These are phyloP conservation scores for Aspergillus asperescens DNA, from an alignment of 495 filamentous ascomycete species.

Conservation along the genomic window DNA sequence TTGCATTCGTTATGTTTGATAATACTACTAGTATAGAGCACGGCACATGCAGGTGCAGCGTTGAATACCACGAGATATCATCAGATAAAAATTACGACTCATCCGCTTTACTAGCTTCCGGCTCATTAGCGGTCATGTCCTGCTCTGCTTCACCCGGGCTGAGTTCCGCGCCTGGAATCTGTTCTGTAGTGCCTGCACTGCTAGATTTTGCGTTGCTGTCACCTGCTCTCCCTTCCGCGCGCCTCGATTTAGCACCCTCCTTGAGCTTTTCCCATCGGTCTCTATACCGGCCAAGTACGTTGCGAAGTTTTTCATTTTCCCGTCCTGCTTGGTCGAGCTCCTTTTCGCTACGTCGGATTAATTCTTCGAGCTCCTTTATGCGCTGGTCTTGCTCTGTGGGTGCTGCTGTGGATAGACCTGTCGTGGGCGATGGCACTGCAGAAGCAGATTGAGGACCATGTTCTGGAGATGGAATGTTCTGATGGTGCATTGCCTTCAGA, in stretches of 20 bases:
- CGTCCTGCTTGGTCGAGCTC: slow-evolving; percentile 54
- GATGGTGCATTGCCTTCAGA: slow-evolving; percentile 59
- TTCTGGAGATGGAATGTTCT: slow-evolving; percentile 38
- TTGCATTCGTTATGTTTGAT: not conserved
- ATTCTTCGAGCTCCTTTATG: slow-evolving; percentile 46
- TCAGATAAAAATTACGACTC: not conserved
- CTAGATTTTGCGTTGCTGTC: not conserved
- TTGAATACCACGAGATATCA: not conserved
- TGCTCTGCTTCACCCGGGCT: not conserved
- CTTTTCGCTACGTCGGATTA: slow-evolving; percentile 41
- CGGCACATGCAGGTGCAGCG: not conserved
- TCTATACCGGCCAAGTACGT: slow-evolving; percentile 61
- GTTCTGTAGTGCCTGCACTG: slow-evolving; percentile 1
- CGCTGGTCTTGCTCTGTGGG: slow-evolving; percentile 33
- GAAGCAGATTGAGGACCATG: slow-evolving; percentile 22
- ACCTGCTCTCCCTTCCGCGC: slow-evolving; percentile 13
- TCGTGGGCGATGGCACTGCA: slow-evolving; percentile 20
- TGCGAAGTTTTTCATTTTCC: slow-evolving; percentile 65
- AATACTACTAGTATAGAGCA: not conserved
- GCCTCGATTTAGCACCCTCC: slow-evolving; percentile 65
- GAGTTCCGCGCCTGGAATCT: not conserved
- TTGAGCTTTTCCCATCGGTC: slow-evolving; percentile 83
- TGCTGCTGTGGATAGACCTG: slow-evolving; percentile 17
- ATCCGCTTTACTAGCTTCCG: not conserved
- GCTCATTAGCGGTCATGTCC: slow-evolving; percentile 4